Percentiles rank a stretch among this genome's conserved stretches.
These are phyloP conservation scores for Torulaspora pretoriensis DNA, from an alignment of 1,139 yeast species.

Conservation along the genomic window DNA sequence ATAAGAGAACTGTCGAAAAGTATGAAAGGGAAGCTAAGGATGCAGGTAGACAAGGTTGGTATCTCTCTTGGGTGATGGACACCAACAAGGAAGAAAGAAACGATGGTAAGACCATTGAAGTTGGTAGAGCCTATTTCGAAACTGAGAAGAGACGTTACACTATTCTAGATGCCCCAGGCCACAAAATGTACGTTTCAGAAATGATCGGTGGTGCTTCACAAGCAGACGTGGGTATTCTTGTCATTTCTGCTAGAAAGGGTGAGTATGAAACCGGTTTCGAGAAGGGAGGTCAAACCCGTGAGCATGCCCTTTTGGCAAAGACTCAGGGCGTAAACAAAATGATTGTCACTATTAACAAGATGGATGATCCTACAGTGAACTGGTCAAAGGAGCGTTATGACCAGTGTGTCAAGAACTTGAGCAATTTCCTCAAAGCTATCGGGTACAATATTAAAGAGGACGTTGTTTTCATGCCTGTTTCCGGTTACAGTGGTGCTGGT, in stretches of 20 bases:
- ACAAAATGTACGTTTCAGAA: constrained; percentile 95
- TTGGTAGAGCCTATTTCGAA: constrained; percentile 95
- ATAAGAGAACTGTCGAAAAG: constrained; percentile 97
- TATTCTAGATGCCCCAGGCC: constrained; percentile 98
- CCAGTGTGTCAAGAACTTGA: constrained; percentile 85
- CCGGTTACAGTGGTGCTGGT: constrained; percentile 97
- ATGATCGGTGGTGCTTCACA: constrained; percentile 99
- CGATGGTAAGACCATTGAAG: constrained; percentile 98
- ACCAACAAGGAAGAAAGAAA: constrained; percentile 97
- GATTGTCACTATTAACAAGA: constrained; percentile 92
- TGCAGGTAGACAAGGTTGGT: constrained; percentile 99
- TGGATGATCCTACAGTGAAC: constrained; percentile 95
- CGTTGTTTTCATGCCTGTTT: constrained; percentile 90
- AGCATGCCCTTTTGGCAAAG: constrained; percentile 86
- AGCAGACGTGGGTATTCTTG: constrained; percentile 89
- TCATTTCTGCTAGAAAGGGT: constrained; percentile 89
- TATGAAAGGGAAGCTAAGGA: constrained; percentile 98
- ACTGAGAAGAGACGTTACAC: constrained; percentile 97
- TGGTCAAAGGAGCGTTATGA: constrained; percentile 97
- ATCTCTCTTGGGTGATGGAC: constrained; percentile 98
- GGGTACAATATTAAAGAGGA: constrained; percentile 83
- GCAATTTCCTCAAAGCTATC: constrained; percentile 75
- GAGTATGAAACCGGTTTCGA: constrained; percentile 95
- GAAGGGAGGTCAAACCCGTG: constrained; percentile 91
- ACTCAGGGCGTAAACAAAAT: constrained; percentile 87